Base-by-base conservation (phyloP, 1,139 yeast species). In the Saccharomyces hybrid region DNA sequence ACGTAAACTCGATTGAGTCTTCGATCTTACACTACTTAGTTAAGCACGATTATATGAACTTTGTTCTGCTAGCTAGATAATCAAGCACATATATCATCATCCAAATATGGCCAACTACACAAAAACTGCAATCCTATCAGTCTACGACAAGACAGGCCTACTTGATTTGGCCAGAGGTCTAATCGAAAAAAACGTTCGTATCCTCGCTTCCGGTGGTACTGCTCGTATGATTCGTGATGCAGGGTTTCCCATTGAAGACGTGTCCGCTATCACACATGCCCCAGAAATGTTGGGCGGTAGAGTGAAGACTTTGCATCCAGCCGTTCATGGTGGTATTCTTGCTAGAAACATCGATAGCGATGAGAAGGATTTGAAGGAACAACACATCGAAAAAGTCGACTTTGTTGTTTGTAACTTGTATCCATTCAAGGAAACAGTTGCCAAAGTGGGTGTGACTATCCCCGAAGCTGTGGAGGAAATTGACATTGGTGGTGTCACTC, bases 211-310 rank as follows among this genome's bases (percentile, higher is more conserved):
- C 47, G 99, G 99, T 58, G 99, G 99, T 69, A 93, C 99, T 57
- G 95, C 99, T 56, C 83, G 81, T 69, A 79, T 93, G 78, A 85
- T 93, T 57, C 86, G 97, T 71, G 99, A 91, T 72, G 96, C 97
- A 54, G 99, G 98, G 11, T 93, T 93, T 82, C 95, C 96, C 52
- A 98, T 93, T 30, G 96, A 90, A 63, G 99, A 93, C 70, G 97
- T 93, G 54, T 85, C 95, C 52, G 74, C 95, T 58, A 89, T 93
- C 70, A 93, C 99, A 51, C 96, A 90, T 70, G 98, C 98, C 41
- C 99, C 99, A 54, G 99, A 93, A 75, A 93, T 93, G 97, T 80
- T 93, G 64, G 96, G 97, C 57, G 99, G 99, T 59, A 83, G 99
- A 76, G 99, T 93, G 66, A 93, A 93, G 79, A 93, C 99, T 57